Base-by-base conservation (phyloP, 2,329 filamentous ascomycete species). In the Penicillium palitans region DNA sequence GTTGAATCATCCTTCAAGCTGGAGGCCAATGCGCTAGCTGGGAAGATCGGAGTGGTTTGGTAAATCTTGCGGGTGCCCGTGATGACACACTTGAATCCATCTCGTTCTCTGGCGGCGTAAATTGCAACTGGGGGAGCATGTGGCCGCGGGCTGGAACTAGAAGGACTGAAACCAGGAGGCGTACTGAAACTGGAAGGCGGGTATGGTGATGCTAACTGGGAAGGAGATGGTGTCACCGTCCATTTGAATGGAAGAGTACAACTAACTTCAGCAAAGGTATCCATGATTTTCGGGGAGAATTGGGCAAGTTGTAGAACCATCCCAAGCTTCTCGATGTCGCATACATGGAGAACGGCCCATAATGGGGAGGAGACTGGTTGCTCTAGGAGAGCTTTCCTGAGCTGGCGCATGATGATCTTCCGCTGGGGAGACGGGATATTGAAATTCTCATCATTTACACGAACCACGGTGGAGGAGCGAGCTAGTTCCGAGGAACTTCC, bases 261-360 rank as follows among this genome's bases (percentile, higher is more conserved):
- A 6, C 3, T 19, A n/a, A 51, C 13, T 8, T 59, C 52, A 27
- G 57, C 15, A 9, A 59, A 0, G 2, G n/a, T 41, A 4, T 51
- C 39, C 24, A 52, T 37, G 8, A 46, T 33, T 21, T 35, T 27
- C 9, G 17, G 2, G 25, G 57, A 59, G 7, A 59, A 29, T n/a
- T 25, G 4, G 13, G 46, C 45, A 3, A 59, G 37, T 15, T 59
- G 33, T 7, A 42, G 9, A 2, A 58, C 13, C 21, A 12, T 51
- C 5, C 50, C 42, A 9, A 60, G 49, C 19, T 41, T 58, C 13
- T 33, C 15, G n/a, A 61, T 25, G 21, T 61, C 59, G 9, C 56
- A 59, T 6, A 61, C 6, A 15, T 61, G 59, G 4, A 61, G 3
- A n/a, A 58, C 19, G 6, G 59, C 59, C 59, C 59, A 61, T 10